A percentile compares a stretch with the other conserved stretches of the same genome.
These are phyloP conservation scores for Davidsoniella neocaledoniae DNA, from an alignment of 2,329 filamentous ascomycete species.

Conservation along the genomic window DNA sequence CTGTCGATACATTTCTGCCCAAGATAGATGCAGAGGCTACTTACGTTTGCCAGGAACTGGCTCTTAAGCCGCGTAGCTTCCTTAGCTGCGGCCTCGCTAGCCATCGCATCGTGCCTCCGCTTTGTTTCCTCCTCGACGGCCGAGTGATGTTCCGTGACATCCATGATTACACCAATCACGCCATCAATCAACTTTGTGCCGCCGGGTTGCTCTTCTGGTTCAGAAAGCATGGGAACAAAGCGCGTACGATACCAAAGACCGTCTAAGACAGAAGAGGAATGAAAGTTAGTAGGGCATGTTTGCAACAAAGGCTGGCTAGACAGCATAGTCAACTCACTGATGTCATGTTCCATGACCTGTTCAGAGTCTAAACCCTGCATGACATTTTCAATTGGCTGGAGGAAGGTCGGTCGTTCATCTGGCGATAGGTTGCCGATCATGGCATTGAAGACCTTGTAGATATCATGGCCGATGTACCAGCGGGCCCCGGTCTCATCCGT, in stretches of 20 bases:
- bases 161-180: slow-evolving; percentile 64
- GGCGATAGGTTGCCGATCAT: slow-evolving; percentile 27
- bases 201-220: slow-evolving; percentile 15
- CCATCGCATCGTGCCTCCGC: slow-evolving; percentile 53
- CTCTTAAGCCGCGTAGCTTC: slow-evolving; percentile 68
- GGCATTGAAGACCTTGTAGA: slow-evolving; percentile 46
- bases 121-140: slow-evolving; percentile 46
- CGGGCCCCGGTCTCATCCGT: slow-evolving; percentile 22
- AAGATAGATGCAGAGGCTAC: slow-evolving; percentile 6
- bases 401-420: slow-evolving; percentile 31
- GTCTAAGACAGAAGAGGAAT: slow-evolving; percentile 20
- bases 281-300: slow-evolving; percentile 2
- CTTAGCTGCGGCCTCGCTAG: slow-evolving; percentile 62
- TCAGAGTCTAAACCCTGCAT: slow-evolving; percentile 42
- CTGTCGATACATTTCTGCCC: slow-evolving; percentile 1
- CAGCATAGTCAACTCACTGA: slow-evolving; percentile 23
- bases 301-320: background rate
- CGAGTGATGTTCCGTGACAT: slow-evolving; percentile 55
- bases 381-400: slow-evolving; percentile 45
- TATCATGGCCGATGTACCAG: slow-evolving; percentile 41
- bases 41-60: slow-evolving; percentile 54
- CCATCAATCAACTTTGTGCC: slow-evolving; percentile 39
- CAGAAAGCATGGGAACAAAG: slow-evolving; percentile 47
- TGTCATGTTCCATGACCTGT: slow-evolving; percentile 46
- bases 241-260: slow-evolving; percentile 55